A percentile compares a stretch with the other conserved stretches of the same genome.
These are phyloP conservation scores for Coprinopsis cinerea DNA, from an alignment of 768 basidiomycete genomes.

Conservation along the genomic window DNA sequence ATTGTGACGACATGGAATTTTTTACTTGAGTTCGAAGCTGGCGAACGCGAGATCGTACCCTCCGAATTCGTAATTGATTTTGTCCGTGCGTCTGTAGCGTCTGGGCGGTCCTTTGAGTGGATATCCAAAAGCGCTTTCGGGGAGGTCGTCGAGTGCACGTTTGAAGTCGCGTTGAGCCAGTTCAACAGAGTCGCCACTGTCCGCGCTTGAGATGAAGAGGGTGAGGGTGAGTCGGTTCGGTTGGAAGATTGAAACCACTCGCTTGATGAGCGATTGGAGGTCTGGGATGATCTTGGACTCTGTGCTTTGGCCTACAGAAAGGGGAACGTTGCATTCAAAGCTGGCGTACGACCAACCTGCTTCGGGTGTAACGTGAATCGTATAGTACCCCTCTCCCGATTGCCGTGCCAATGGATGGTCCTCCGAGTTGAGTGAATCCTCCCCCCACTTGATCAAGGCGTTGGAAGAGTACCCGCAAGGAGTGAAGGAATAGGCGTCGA, in stretches of 20 bases:
- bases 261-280: conserved; percentile 73
- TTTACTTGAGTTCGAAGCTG: conserved; percentile 57
- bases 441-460: conserved; percentile 69
- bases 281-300: conserved; percentile 57
- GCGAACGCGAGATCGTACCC: conserved; percentile 89
- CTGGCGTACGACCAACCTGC: conserved; percentile 98
- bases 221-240: conserved; percentile 83
- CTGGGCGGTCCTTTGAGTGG: conserved; percentile 7
- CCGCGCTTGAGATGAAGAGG: conserved; percentile 77
- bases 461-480: conserved; percentile 98
- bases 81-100: conserved; percentile 81
- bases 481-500: conserved; percentile 90
- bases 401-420: conserved; percentile 15
- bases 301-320: conserved; percentile 31
- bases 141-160: conserved; percentile 44
- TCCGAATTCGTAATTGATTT: conserved; percentile 97
- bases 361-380: conserved; percentile 98
- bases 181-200: conserved; percentile 52
- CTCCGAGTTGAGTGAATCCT: conserved; percentile 21
- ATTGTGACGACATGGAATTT: conserved; percentile 1
- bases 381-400: conserved; percentile 87
- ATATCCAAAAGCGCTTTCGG: conserved; percentile 2
- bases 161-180: conserved; percentile 71
- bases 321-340: conserved; percentile 97
- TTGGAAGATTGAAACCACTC: conserved; percentile 90